These are phyloP conservation scores for Aspergillus sp. DNA, from an alignment of 2,329 filamentous ascomycete genomes.

Conservation along the genomic window DNA sequence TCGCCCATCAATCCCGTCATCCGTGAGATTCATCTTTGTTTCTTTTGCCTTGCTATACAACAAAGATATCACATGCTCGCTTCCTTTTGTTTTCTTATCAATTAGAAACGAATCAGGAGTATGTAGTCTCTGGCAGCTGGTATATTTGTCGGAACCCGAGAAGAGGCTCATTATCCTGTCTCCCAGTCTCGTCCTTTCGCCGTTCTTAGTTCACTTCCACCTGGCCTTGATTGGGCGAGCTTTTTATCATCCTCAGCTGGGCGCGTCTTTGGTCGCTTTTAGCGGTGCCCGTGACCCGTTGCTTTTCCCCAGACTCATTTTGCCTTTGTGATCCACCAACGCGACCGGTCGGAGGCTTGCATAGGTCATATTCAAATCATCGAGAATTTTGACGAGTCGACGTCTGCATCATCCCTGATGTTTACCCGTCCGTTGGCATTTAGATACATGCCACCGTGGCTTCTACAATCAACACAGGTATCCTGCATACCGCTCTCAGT, in stretches of 20 bases:
- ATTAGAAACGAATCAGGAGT: background rate
- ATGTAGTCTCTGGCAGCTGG: no score
- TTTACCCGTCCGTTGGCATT: constrained; percentile 5
- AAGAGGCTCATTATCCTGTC: background rate
- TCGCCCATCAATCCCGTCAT: no score
- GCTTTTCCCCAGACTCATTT: constrained; percentile 17
- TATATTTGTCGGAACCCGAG: no score
- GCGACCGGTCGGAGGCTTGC: background rate
- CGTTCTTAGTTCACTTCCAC: background rate
- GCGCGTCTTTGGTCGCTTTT: background rate
- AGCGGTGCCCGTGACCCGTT: background rate
- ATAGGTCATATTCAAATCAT: constrained; percentile 7
- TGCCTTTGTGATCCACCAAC: constrained; percentile 21
- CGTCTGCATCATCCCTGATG: background rate
- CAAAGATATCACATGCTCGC: background rate
- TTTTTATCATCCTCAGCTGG: background rate
- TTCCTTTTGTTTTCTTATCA: background rate
- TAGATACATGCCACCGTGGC: constrained; percentile 16
- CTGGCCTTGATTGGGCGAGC: constrained; percentile 13
- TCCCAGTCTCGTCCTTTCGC: constrained; percentile 3
- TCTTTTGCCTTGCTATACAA: background rate
- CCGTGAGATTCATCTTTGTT: no score
- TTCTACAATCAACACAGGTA: background rate
- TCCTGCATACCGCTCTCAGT: constrained; percentile 3
- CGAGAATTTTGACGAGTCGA: background rate